Evolutionary conservation across 176 grass and related monocot genomes (phyloP).

Genomic region (Sorghum bicolor): Sorghum_bicolor_NCBIv3 NC_012877.2:54962501-54963000

Average conservation of each 20-base stretch:
- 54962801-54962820: constrained; percentile 31
- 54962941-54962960: constrained; percentile 1
- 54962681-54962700: constrained; percentile 25
- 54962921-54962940: constrained; percentile 38
- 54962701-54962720: neutral
- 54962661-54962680: constrained; percentile 8
- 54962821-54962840: neutral
- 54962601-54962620: neutral
- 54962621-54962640: neutral
- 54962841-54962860: neutral
- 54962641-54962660: constrained; percentile 17
- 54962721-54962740: constrained; percentile 28
- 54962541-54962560: constrained; percentile 15
- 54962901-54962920: constrained; percentile 34
- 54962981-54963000: constrained; percentile 11
- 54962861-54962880: neutral
- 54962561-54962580: constrained; percentile 13
- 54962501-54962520: constrained; percentile 34
- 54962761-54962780: constrained; percentile 28
- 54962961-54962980: constrained; percentile 17
- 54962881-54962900: neutral
- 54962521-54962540: constrained; percentile 7
- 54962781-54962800: constrained; percentile 37
- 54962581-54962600: neutral
- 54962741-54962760: constrained; percentile 30